A percentile compares a stretch with the other conserved stretches of the same genome.
Conservation (phyloP, 2,329 filamentous ascomycete genomes). For the Fusarium decemcellulare region DNA sequence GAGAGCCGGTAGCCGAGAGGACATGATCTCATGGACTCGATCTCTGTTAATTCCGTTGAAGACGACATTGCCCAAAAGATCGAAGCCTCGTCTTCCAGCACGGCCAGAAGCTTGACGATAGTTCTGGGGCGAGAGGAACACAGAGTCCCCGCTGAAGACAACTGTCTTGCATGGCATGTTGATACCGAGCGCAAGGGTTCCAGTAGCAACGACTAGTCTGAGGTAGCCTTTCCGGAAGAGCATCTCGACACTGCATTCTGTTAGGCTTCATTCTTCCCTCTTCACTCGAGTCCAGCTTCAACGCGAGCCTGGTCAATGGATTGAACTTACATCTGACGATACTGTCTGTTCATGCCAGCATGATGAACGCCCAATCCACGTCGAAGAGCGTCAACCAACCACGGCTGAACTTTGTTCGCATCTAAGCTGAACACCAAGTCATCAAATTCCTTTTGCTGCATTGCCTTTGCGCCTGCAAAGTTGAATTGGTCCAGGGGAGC, state of each 20-base stretch:
- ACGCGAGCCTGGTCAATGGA: too few relatives aligned
- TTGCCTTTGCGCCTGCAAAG: constrained; percentile 74
- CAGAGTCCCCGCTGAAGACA: constrained; percentile 80
- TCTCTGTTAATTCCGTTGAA: constrained; percentile 76
- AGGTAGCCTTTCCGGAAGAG: constrained; percentile 81
- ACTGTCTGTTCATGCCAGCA: constrained; percentile 83
- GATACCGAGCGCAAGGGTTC: constrained; percentile 82
- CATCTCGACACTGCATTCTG: constrained; percentile 72
- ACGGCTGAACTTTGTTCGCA: constrained; percentile 62
- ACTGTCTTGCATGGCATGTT: constrained; percentile 90
- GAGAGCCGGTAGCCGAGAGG: constrained; percentile 80
- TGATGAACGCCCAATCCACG: constrained; percentile 85
- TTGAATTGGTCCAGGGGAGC: constrained; percentile 74
- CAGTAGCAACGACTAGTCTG: constrained; percentile 80
- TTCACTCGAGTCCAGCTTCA: too few relatives aligned
- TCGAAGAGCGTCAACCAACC: constrained; percentile 72
- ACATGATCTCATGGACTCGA: constrained; percentile 78
- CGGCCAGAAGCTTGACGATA: constrained; percentile 84
- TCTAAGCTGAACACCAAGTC: constrained; percentile 58
- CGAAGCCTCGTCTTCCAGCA: constrained; percentile 85
- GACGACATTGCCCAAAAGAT: constrained; percentile 84
- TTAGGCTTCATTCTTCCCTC: constrained; percentile 11
- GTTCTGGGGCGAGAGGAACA: constrained; percentile 81
- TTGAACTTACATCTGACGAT: constrained; percentile 72
- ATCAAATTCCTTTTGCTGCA: constrained; percentile 71